phyloP scores from a whole-genome alignment of 306 rosid species.

The Ormosia emarginata region DNA sequence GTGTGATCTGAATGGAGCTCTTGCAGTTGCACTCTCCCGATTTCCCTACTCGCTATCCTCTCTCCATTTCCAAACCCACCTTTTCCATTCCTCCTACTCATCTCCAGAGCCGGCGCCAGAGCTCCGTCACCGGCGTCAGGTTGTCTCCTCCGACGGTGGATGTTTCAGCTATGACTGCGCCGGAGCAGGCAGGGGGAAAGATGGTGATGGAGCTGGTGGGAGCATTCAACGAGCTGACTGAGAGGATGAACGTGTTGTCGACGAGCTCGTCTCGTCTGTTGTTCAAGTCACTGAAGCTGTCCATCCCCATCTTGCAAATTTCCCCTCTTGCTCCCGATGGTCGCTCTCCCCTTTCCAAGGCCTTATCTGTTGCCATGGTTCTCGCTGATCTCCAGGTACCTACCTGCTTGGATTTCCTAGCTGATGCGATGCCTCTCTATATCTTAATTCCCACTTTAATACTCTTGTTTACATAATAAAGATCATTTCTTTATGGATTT shows the following conservation, averaged over 20 bases:
- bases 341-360: conserved; percentile 77
- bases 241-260: conserved; percentile 59
- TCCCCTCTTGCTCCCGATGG: conserved; percentile 65
- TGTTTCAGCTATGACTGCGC: neutral
- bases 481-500: neutral
- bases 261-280: conserved; percentile 60
- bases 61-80: neutral
- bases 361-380: conserved; percentile 67
- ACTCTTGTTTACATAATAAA: neutral
- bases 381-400: conserved; percentile 78
- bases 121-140: neutral
- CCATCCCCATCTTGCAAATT: conserved; percentile 62
- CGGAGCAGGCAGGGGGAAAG: conserved; percentile 69
- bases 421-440: too few relatives aligned
- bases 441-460: neutral
- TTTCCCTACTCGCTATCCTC: neutral
- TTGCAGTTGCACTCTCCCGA: neutral
- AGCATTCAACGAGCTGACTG: conserved; percentile 74
- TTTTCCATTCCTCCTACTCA: neutral
- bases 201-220: conserved; percentile 92
- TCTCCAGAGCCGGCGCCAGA: neutral
- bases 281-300: conserved; percentile 77
- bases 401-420: too few relatives aligned
- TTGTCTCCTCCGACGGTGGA: neutral
- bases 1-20: neutral